Evolutionary conservation across 768 basidiomycete genomes (phyloP).

Genomic region (Tephrocybe sp.): DNA sequence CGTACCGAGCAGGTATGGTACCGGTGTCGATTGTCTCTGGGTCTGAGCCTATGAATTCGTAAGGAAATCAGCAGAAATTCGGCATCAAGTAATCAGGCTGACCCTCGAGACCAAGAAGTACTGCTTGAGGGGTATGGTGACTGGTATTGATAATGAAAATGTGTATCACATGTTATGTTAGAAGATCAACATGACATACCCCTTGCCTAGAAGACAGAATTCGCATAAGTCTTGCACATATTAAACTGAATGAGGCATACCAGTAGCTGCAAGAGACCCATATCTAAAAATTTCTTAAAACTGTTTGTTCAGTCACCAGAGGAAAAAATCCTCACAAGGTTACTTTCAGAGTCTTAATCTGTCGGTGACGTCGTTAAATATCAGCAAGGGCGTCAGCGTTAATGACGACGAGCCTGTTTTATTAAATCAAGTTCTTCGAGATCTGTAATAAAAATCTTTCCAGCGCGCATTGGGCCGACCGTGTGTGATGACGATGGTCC

Average conservation of each 20-base stretch:
- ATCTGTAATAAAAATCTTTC: constrained; percentile 82
- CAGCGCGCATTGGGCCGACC: constrained; percentile 77
- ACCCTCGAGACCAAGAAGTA: constrained; percentile 80
- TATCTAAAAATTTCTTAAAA: constrained; percentile 57
- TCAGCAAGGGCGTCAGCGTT: neutral
- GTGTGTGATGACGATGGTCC: constrained; percentile 55
- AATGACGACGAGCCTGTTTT: constrained; percentile 50
- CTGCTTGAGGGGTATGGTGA: constrained; percentile 85
- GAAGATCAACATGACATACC: constrained; percentile 43
- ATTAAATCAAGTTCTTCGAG: constrained; percentile 65
- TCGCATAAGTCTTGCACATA: too few relatives aligned
- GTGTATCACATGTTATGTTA: neutral
- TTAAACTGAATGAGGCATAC: constrained; percentile 30
- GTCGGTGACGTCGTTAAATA: constrained; percentile 1
- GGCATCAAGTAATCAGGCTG: neutral
- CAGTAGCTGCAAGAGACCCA: constrained; percentile 92
- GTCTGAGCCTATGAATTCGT: constrained; percentile 56
- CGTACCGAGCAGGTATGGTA: constrained; percentile 75
- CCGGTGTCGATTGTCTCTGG: constrained; percentile 92
- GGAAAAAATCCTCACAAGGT: constrained; percentile 49
- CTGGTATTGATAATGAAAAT: constrained; percentile 31
- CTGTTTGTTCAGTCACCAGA: constrained; percentile 3
- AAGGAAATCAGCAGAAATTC: neutral
- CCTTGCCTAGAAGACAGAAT: constrained; percentile 55
- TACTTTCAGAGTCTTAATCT: constrained; percentile 83